A percentile compares a stretch with the other conserved stretches of the same genome.
phyloP scores from a whole-genome alignment of 140 eudicot species.

The Cichorium intybus region DNA sequence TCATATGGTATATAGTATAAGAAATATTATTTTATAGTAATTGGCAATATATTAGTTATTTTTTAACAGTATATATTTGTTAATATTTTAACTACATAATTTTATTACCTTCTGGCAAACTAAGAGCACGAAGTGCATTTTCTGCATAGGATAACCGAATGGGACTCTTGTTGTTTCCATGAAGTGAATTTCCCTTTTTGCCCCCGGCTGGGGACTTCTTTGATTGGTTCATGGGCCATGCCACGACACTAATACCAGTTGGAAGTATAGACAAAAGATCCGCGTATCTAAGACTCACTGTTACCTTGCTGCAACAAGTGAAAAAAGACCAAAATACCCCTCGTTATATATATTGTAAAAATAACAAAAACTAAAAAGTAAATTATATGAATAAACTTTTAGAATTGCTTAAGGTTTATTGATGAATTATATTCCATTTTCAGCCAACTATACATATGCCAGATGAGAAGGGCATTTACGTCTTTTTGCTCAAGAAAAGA shows the following conservation, averaged over 20 bases:
- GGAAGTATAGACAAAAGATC: conserved; percentile 79
- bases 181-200: conserved; percentile 40
- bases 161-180: conserved; percentile 49
- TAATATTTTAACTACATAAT: too few species aligned
- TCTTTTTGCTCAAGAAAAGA: too few species aligned
- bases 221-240: conserved; percentile 70
- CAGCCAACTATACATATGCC: too few species aligned
- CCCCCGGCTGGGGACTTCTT: conserved; percentile 35
- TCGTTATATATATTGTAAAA: too few species aligned
- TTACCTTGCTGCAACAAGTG: conserved; percentile 62
- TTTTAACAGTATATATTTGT: neutral
- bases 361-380: neutral
- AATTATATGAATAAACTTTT: too few species aligned
- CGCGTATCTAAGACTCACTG: conserved; percentile 75
- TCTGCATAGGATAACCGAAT: conserved; percentile 61
- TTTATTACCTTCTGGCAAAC: conserved; percentile 80
- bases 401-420: neutral
- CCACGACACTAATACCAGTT: conserved; percentile 73
- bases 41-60: neutral
- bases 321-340: neutral
- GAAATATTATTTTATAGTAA: too few species aligned
- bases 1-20: too few species aligned
- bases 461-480: neutral
- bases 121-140: conserved; percentile 71
- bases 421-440: neutral